Conservation (phyloP, 495 filamentous ascomycete species). For the Penicillium maclennaniae region DNA sequence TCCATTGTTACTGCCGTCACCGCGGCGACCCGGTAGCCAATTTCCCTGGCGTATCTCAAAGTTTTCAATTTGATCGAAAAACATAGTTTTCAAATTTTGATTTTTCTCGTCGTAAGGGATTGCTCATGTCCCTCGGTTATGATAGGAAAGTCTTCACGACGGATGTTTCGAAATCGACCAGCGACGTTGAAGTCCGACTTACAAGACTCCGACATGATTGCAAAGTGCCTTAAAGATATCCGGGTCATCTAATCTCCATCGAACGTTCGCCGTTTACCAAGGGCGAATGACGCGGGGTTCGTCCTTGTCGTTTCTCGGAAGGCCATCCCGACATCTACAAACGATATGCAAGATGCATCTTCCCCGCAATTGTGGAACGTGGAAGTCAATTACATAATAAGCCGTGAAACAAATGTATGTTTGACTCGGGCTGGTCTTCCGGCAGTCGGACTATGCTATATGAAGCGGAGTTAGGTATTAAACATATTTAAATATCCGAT, state of each 20-base stretch:
- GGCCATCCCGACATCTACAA: conserved; percentile 6
- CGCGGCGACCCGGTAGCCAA: no score
- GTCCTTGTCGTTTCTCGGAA: conserved; percentile 11
- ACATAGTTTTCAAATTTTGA: no score
- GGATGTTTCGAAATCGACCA: no score
- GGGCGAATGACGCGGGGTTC: background rate
- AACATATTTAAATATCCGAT: background rate
- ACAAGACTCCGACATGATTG: background rate
- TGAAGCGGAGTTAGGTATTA: background rate
- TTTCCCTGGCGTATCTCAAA: no score
- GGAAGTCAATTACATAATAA: background rate
- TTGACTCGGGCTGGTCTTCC: conserved; percentile 2
- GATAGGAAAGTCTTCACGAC: no score
- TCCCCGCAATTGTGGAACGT: conserved; percentile 1
- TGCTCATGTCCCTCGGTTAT: no score
- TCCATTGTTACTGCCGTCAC: no score
- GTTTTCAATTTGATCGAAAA: no score
- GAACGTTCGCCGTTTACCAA: background rate
- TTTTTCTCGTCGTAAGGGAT: no score
- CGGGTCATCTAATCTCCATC: background rate
- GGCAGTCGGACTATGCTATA: background rate
- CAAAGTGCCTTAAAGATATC: background rate
- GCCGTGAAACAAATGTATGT: background rate
- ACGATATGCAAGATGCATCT: background rate
- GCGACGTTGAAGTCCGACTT: background rate